Conservation (phyloP, 768 basidiomycete species). For the Tephrocybe sp. region DNA sequence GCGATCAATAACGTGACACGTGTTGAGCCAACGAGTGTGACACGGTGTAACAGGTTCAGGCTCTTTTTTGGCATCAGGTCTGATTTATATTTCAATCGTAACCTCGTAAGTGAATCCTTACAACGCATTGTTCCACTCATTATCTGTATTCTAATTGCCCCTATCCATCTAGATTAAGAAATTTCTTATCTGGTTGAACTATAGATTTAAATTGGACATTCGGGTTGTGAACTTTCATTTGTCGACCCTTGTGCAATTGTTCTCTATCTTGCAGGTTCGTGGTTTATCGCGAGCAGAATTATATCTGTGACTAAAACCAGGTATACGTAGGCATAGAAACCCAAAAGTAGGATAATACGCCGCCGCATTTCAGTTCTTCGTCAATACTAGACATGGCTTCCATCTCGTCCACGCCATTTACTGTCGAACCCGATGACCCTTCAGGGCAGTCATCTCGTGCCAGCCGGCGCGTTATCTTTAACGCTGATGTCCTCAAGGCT, state of each 20-base stretch:
- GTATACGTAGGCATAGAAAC: background rate
- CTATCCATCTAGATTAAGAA: no score
- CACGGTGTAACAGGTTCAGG: constrained; percentile 4
- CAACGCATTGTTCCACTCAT: background rate
- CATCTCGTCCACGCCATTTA: constrained; percentile 35
- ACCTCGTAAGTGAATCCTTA: background rate
- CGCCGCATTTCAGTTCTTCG: background rate
- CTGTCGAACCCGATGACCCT: constrained; percentile 31
- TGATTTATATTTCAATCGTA: background rate
- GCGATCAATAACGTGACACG: background rate
- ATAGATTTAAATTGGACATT: background rate
- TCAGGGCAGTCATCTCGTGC: constrained; percentile 44
- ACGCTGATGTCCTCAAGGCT: constrained; percentile 57
- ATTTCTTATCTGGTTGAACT: background rate
- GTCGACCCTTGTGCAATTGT: no score
- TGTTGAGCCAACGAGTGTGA: constrained; percentile 2
- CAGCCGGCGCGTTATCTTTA: constrained; percentile 60
- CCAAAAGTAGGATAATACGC: background rate
- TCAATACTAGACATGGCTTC: constrained; percentile 15
- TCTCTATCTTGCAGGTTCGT: background rate
- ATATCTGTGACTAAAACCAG: background rate
- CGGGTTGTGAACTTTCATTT: background rate
- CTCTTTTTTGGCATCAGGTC: background rate
- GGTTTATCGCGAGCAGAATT: background rate
- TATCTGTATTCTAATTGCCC: no score